Evolutionary conservation across 176 grass and related monocot species (phyloP), one percentile per base, ranked within the genome.

Genomic region (Oryza officinalis): DNA sequence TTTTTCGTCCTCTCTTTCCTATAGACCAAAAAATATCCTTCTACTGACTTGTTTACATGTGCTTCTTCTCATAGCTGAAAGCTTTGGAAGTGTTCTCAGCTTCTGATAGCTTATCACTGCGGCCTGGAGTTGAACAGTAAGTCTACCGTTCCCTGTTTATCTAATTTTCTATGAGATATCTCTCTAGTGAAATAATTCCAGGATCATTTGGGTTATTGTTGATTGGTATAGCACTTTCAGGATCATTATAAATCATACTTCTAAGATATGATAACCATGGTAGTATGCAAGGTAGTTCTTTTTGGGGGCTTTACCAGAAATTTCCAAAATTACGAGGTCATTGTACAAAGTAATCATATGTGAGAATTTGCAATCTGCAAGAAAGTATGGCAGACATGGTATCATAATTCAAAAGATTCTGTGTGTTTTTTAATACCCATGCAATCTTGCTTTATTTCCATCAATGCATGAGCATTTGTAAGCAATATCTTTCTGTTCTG

Each of bases 51-150:
- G 10, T 65, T 73, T 77, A 2, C 32, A 3, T 31, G 20, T 20
- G 22, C 18, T 76, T 47, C 54, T 90, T 90, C 74, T 84, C 61
- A 13, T 88, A 98, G 96, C 61, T 86, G 66, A 98, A 93, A 88
- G 87, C 93, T 78, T 89, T 98, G 77, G 93, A 98, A 86, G 91
- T 92, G 71, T 86, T 93, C 44, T 81, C 82, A 41, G 47, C 77
- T 73, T 93, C 91, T 74, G 90, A 88, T 86, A 90, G 69, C 74
- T 72, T 98, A 85, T 87, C 91, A 6, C 87, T 98, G n/a, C 91
- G 91, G 28, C 93, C 93, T 85, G 96, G 93, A 63, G 91, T 93
- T 33, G 89, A 92, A 76, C 85, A 84, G 96, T 98, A 92, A 84
- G 66, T 88, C 33, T 65, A 45, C 20, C 15, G 44, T 69, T 57